Conservation (phyloP, 2,329 filamentous ascomycete genomes). For the Xylariales sp. region DNA sequence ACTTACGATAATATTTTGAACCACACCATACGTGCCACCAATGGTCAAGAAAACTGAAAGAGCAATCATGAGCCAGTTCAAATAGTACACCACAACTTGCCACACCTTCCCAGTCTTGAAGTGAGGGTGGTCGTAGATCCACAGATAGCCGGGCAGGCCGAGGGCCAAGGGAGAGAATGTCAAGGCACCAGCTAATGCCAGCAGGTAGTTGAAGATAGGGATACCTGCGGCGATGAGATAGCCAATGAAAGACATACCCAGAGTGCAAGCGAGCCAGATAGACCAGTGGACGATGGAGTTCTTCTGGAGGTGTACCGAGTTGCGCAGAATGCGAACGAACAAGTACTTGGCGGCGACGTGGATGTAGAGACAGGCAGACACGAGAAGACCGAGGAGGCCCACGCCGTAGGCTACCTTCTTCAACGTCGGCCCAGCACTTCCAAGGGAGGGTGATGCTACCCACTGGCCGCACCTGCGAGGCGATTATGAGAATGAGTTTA, state of each 20-base stretch:
- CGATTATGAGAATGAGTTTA: too few relatives aligned
- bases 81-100: slow-evolving; percentile 23
- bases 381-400: slow-evolving; percentile 48
- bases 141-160: slow-evolving; percentile 28
- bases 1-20: slow-evolving; percentile 46
- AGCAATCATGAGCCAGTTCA: slow-evolving; percentile 29
- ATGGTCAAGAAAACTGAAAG: slow-evolving; percentile 32
- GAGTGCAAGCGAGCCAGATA: slow-evolving; percentile 22
- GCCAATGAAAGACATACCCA: slow-evolving; percentile 14
- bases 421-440: slow-evolving; percentile 52
- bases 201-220: slow-evolving; percentile 26
- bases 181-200: slow-evolving; percentile 25
- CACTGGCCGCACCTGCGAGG: slow-evolving; percentile 60
- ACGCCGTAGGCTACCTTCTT: slow-evolving; percentile 61
- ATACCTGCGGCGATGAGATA: slow-evolving; percentile 20
- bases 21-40: slow-evolving; percentile 39
- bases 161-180: slow-evolving; percentile 31
- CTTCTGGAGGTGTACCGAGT: slow-evolving; percentile 22
- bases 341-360: slow-evolving; percentile 28
- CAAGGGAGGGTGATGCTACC: slow-evolving; percentile 58
- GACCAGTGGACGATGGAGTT: slow-evolving; percentile 23
- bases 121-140: slow-evolving; percentile 29
- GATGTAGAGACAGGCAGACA: slow-evolving; percentile 28
- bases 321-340: slow-evolving; percentile 26
- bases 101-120: slow-evolving; percentile 22